phyloP scores from a whole-genome alignment of 2,329 filamentous ascomycete genomes.

The Diaporthe longicolla region DNA sequence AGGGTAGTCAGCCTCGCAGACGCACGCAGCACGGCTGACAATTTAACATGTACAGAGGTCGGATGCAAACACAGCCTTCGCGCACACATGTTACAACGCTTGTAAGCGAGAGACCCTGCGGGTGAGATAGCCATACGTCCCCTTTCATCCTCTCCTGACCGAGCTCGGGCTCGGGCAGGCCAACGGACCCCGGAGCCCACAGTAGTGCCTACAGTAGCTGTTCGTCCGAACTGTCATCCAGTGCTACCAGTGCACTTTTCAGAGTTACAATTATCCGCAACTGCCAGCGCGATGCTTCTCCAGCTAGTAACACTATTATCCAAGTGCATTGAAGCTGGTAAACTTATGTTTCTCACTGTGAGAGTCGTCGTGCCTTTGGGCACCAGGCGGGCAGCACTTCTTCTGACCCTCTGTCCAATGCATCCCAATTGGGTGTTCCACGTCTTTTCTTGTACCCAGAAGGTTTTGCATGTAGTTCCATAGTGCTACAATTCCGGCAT shows the following conservation, averaged over 20 bases:
- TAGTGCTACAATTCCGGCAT: constrained; percentile 30
- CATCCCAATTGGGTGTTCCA: neutral
- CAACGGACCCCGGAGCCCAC: no score
- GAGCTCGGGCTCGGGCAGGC: neutral
- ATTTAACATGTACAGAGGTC: constrained; percentile 1
- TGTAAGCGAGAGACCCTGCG: neutral
- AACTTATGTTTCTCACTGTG: neutral
- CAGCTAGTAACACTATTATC: neutral
- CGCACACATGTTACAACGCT: neutral
- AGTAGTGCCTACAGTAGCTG: neutral
- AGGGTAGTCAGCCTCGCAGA: constrained; percentile 15
- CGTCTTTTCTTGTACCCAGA: neutral
- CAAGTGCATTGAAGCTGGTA: neutral
- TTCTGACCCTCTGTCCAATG: neutral
- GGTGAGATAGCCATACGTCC: neutral
- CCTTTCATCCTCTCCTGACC: neutral
- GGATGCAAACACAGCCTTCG: constrained; percentile 13
- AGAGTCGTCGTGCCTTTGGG: neutral
- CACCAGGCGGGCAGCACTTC: neutral
- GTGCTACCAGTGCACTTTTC: neutral
- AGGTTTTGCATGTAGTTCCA: neutral
- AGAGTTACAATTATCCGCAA: neutral
- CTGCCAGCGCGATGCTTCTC: neutral
- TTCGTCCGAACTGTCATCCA: neutral
- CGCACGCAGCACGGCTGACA: neutral